A percentile compares a stretch with the other conserved stretches of the same genome.
These are phyloP conservation scores for Nigrospora sphaerica DNA, from an alignment of 2,329 filamentous ascomycete species.

Conservation along the genomic window DNA sequence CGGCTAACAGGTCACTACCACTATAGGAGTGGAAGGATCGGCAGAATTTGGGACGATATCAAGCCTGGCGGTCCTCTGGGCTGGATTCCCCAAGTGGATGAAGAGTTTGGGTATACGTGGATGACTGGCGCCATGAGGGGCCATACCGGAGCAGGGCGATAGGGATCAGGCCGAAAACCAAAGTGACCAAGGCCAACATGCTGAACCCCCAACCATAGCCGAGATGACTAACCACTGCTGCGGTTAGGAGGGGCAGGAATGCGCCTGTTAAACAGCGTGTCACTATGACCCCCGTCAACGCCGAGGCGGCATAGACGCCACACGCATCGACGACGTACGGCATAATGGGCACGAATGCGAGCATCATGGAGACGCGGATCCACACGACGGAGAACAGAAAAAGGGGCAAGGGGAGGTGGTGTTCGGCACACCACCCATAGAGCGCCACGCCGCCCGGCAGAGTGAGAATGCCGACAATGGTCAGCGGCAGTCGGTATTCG, in stretches of 20 bases:
- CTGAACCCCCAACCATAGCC: conserved; percentile 47
- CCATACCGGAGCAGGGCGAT: background rate
- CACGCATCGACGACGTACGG: conserved; percentile 52
- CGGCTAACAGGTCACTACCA: no score
- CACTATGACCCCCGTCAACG: conserved; percentile 49
- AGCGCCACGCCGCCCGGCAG: conserved; percentile 36
- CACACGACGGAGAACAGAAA: conserved; percentile 36
- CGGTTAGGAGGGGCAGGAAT: conserved; percentile 44
- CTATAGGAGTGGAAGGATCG: no score
- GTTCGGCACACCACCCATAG: conserved; percentile 45
- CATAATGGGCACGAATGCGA: conserved; percentile 41
- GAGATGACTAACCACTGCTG: conserved; percentile 36
- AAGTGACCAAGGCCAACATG: conserved; percentile 30
- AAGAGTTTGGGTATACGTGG: no score
- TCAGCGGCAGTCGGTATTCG: conserved; percentile 47
- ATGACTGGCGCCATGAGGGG: no score
- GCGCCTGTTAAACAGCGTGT: conserved; percentile 48
- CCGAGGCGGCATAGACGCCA: conserved; percentile 47
- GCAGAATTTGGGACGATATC: no score
- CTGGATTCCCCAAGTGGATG: no score
- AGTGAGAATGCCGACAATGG: conserved; percentile 34
- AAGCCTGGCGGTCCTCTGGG: no score
- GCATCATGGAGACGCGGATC: conserved; percentile 36
- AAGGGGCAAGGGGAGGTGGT: conserved; percentile 30
- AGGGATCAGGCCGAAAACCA: conserved; percentile 43